Conservation (phyloP, 2,329 filamentous ascomycete species). For the Colletotrichum musicola region DNA sequence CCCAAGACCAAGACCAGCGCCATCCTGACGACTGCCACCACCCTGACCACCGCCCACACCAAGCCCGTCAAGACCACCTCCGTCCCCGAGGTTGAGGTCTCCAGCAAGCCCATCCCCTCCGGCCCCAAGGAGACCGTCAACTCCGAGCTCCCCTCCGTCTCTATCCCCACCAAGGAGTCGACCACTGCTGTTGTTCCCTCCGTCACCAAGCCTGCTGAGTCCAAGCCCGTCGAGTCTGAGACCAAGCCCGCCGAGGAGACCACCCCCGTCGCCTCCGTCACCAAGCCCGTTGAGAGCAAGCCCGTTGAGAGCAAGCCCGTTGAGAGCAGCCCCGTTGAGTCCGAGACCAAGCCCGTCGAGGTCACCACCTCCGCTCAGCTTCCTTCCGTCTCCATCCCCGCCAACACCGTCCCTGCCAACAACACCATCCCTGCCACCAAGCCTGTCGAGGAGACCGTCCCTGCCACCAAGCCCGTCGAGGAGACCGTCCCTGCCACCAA, state of each 20-base stretch:
- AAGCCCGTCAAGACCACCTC: slow-evolving; percentile 37
- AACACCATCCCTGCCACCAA: slow-evolving; percentile 30
- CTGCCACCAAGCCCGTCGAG: slow-evolving; percentile 24
- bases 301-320: slow-evolving; percentile 35
- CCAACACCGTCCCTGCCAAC: slow-evolving; percentile 25
- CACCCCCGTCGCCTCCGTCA: slow-evolving; percentile 29
- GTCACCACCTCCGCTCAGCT: slow-evolving; percentile 39
- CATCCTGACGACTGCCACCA: slow-evolving; percentile 32
- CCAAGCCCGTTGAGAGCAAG: slow-evolving; percentile 30
- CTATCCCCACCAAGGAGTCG: slow-evolving; percentile 37
- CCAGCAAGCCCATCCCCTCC: slow-evolving; percentile 33
- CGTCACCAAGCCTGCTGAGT: slow-evolving; percentile 29
- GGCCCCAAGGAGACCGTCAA: slow-evolving; percentile 36
- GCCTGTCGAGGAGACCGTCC: slow-evolving; percentile 29
- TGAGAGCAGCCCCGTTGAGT: slow-evolving; percentile 29
- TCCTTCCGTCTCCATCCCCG: slow-evolving; percentile 23
- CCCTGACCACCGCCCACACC: slow-evolving; percentile 38
- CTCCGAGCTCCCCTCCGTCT: slow-evolving; percentile 22
- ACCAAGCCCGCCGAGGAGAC: slow-evolving; percentile 38
- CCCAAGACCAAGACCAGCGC: slow-evolving; percentile 32
- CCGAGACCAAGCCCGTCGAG: slow-evolving; percentile 37
- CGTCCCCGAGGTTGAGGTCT: slow-evolving; percentile 40
- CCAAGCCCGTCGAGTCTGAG: slow-evolving; percentile 11
- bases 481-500: slow-evolving; percentile 23
- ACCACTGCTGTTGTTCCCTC: slow-evolving; percentile 30